Base-by-base conservation (phyloP, 1,284 basidiomycete species). In the Boletus holoroseus region DNA sequence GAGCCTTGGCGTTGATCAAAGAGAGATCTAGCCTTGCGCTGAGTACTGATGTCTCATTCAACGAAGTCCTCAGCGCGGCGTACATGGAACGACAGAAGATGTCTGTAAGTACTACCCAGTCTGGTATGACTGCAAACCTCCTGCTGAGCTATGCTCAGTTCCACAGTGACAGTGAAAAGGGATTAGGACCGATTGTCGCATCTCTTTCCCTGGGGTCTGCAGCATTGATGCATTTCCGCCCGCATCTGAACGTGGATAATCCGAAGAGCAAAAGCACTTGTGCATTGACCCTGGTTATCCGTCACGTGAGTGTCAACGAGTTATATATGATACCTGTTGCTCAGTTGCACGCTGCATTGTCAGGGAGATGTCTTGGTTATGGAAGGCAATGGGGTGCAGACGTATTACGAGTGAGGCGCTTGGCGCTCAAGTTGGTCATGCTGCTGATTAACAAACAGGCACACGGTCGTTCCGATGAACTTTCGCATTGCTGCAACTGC, bases 81-180 rank as follows among this genome's bases (percentile, higher is more conserved):
- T 90, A 90, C 59, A 87, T 90, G 83, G 83, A 87, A 61, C 75
- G 78, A 51, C 88, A 90, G 65, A 84, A 76, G 62, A 90, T 90
- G 88, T 78, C 84, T 47, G 87, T 88, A 62, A 62, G 82, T 71
- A n/a, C 31, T 24, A 28, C 35, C n/a, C 27, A 15, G 26, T 30
- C 13, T 9, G 0, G 18, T 22, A 5, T 24, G 24, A 38, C 22
- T 3, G 20, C 12, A 39, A 20, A 22, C 27, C 5, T 12, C 9
- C 18, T 49, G 27, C 42, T 58, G 37, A 55, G 41, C n/a, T 53
- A 31, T 40, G 28, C 8, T n/a, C 46, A 87, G 85, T 89, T 85
- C 61, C 88, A 90, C 58, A 88, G 82, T 55, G 87, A 90, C 57
- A 76, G 76, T 48, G 87, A 90, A 69, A 69, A 69, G 8, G 88